Evolutionary conservation across 805 yeast genomes (phyloP).

Genomic region (Yarrowia porcina): DNA sequence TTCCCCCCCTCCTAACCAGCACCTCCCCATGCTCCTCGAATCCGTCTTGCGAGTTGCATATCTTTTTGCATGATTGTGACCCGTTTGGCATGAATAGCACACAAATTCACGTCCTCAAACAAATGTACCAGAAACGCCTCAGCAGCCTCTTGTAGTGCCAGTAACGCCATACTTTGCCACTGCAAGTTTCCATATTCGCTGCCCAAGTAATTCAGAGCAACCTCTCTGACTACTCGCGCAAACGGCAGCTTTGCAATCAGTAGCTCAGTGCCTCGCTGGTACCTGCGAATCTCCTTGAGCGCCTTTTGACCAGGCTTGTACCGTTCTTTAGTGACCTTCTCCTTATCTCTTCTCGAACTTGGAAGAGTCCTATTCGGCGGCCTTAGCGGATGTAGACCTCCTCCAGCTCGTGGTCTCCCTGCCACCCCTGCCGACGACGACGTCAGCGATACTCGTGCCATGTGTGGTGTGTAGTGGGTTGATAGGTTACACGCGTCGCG

Average conservation of each 20-base stretch:
- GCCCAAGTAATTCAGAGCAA: constrained; percentile 52
- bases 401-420: background rate
- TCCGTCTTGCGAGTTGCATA: constrained; percentile 95
- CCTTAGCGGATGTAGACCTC: background rate
- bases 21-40: constrained; percentile 60
- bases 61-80: constrained; percentile 98
- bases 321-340: constrained; percentile 40
- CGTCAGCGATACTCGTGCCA: constrained; percentile 11
- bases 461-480: background rate
- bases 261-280: constrained; percentile 93
- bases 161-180: constrained; percentile 96
- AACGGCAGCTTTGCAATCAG: constrained; percentile 95
- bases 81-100: constrained; percentile 99
- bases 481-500: constrained; percentile 1
- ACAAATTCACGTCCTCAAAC: constrained; percentile 96
- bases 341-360: background rate
- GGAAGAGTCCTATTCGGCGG: background rate
- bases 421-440: constrained; percentile 2
- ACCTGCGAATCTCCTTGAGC: constrained; percentile 93
- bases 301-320: constrained; percentile 96
- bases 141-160: constrained; percentile 97
- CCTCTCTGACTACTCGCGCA: constrained; percentile 95
- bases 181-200: constrained; percentile 64
- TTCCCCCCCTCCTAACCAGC: constrained; percentile 9
- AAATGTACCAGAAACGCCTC: constrained; percentile 96